Evolutionary conservation across 768 basidiomycete species (phyloP).

Genomic region (Boletus vermiculosoides): DNA sequence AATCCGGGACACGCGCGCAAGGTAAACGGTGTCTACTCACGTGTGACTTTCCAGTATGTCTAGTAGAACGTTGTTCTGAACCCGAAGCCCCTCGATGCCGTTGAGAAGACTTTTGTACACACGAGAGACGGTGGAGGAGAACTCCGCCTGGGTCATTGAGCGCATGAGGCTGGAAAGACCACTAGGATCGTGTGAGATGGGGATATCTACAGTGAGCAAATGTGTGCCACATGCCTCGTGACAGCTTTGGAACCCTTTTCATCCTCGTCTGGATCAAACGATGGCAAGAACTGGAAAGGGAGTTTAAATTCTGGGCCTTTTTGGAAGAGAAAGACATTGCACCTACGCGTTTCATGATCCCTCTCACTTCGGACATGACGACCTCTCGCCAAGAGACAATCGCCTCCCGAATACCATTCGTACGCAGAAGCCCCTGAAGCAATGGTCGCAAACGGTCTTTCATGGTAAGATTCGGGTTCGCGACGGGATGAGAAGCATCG

Average conservation of each 20-base stretch:
- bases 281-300: conserved; percentile 52
- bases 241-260: conserved; percentile 35
- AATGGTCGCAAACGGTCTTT: conserved; percentile 69
- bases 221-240: conserved; percentile 21
- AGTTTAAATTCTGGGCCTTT: background rate
- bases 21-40: conserved; percentile 28
- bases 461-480: conserved; percentile 43
- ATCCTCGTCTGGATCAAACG: conserved; percentile 56
- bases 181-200: conserved; percentile 8
- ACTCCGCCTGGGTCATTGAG: conserved; percentile 66
- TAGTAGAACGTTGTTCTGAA: conserved; percentile 55
- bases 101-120: conserved; percentile 64
- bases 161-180: conserved; percentile 57
- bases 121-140: conserved; percentile 55
- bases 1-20: background rate
- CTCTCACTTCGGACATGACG: conserved; percentile 58
- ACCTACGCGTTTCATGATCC: conserved; percentile 59
- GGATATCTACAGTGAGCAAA: background rate
- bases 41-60: conserved; percentile 53
- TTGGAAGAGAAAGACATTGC: conserved; percentile 1
- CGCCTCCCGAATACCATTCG: conserved; percentile 68
- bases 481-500: conserved; percentile 10
- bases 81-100: conserved; percentile 65
- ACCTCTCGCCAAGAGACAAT: conserved; percentile 68
- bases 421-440: conserved; percentile 73